Percentiles rank a stretch among this genome's conserved stretches.
Evolutionary conservation across 176 grass and related monocot species (phyloP).

Genomic region (Olyra latifolia): DNA sequence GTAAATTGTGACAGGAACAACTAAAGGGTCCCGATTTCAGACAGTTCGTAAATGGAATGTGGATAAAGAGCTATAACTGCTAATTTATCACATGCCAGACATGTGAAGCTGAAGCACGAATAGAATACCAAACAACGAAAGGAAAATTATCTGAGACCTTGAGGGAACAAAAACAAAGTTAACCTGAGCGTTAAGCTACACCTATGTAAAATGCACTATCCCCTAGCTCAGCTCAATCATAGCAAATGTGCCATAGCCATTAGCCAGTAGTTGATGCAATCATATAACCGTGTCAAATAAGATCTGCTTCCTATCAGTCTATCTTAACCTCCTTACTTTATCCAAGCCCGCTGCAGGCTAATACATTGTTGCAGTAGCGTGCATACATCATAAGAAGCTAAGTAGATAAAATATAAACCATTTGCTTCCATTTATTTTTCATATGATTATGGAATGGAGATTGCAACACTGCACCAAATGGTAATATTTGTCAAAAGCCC

Average conservation of each 20-base stretch:
- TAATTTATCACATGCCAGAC: neutral
- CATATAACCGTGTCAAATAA: neutral
- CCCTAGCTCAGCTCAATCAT: neutral
- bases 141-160: neutral
- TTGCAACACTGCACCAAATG: no score
- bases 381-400: neutral
- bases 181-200: constrained; percentile 4
- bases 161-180: neutral
- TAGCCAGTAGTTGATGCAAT: neutral
- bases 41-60: neutral
- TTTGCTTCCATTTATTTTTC: constrained; percentile 10
- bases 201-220: constrained; percentile 1
- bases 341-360: neutral
- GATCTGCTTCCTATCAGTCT: constrained; percentile 5
- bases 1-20: neutral
- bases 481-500: constrained; percentile 10
- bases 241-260: neutral
- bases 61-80: neutral
- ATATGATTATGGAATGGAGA: neutral
- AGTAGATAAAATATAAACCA: constrained; percentile 1
- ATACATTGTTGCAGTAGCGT: neutral
- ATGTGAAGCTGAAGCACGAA: neutral
- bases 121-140: neutral
- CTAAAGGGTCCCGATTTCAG: neutral
- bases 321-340: constrained; percentile 8